Evolutionary conservation across 2,329 filamentous ascomycete species (phyloP).

Genomic region (Colletotrichum filicis): DNA sequence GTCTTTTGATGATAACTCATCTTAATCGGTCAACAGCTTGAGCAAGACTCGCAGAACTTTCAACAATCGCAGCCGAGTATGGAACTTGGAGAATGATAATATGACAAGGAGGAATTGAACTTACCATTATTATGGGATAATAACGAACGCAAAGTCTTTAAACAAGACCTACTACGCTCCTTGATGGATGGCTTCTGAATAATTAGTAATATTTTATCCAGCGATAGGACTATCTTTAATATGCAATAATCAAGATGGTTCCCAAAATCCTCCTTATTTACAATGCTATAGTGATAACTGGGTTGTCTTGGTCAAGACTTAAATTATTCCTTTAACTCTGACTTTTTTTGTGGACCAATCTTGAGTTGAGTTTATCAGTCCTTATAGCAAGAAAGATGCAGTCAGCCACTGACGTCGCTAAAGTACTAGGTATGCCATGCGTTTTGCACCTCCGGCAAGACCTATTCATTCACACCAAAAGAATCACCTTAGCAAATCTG

Average conservation of each 20-base stretch:
- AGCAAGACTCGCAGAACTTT: not conserved
- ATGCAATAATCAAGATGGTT: not conserved
- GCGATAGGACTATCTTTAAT: not conserved
- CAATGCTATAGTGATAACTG: not conserved
- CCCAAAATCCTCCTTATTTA: no score
- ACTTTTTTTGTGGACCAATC: not conserved
- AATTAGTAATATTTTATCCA: conserved; percentile 2
- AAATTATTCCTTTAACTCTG: not conserved
- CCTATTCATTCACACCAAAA: not conserved
- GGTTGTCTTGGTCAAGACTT: not conserved
- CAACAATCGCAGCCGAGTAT: not conserved
- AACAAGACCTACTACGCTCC: not conserved
- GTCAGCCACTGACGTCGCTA: not conserved
- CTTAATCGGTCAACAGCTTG: not conserved
- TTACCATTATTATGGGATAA: not conserved
- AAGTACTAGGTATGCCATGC: not conserved
- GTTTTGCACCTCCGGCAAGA: not conserved
- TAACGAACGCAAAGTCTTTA: not conserved
- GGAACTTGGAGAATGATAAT: not conserved
- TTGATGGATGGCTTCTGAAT: conserved; percentile 8
- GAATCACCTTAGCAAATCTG: not conserved
- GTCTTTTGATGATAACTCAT: not conserved
- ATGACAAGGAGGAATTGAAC: not conserved
- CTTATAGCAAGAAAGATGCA: not conserved
- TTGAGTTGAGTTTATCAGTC: not conserved